Evolutionary conservation across 2,329 filamentous ascomycete genomes (phyloP).

Genomic region (Pseudogymnoascus sp.): DNA sequence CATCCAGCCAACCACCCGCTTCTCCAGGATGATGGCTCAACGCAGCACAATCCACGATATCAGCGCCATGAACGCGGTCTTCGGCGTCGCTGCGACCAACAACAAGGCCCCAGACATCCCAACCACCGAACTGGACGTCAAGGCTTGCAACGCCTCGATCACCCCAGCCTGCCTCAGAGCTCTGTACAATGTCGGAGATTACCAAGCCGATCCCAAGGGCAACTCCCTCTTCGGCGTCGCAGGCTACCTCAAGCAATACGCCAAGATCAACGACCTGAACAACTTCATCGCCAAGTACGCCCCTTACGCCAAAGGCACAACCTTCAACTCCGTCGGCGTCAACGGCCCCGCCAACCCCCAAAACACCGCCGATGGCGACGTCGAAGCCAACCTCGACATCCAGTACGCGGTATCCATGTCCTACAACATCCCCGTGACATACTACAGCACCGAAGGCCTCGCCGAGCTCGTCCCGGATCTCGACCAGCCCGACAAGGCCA

Average conservation of each 20-base stretch:
- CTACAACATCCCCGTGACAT: constrained; percentile 43
- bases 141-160: constrained; percentile 25
- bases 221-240: constrained; percentile 56
- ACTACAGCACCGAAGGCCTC: constrained; percentile 46
- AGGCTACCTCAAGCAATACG: constrained; percentile 32
- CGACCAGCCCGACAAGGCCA: constrained; percentile 25
- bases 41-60: background rate
- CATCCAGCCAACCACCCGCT: constrained; percentile 34
- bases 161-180: constrained; percentile 28
- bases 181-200: constrained; percentile 26
- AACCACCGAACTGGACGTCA: constrained; percentile 15
- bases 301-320: constrained; percentile 34
- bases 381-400: constrained; percentile 46
- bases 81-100: constrained; percentile 9
- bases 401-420: constrained; percentile 44
- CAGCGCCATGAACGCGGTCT: background rate
- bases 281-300: constrained; percentile 38
- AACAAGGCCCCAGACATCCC: background rate
- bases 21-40: constrained; percentile 17
- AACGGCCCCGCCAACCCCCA: constrained; percentile 36
- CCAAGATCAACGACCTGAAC: constrained; percentile 31
- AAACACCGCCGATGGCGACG: constrained; percentile 38
- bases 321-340: constrained; percentile 29
- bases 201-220: constrained; percentile 47
- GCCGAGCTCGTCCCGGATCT: constrained; percentile 43